Base-by-base conservation (phyloP, 1,139 yeast species). In the Magnusiomyces tetraspermus region DNA sequence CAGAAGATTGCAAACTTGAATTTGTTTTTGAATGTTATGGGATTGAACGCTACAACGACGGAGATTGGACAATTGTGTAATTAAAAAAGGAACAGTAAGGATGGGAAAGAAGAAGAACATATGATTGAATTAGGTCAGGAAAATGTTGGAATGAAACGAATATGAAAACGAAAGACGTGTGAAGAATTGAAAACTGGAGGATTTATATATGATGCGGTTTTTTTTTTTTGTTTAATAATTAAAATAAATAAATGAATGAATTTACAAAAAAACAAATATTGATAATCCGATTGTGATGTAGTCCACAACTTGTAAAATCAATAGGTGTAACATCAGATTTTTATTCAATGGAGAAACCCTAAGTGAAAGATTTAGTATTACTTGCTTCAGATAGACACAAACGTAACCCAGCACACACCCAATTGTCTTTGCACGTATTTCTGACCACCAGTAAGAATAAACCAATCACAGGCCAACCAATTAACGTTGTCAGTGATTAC, bases 1-100 rank as follows among this genome's bases (percentile, higher is more conserved):
- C 70, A 75, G 58, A 84, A 82, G 69, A 78, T 85, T 63, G 82
- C 81, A 61, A 89, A 90, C 66, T 79, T 92, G 77, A 92, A 92
- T 68, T 74, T 92, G 78, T 90, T 89, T 73, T 78, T 92, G 71
- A 94, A 90, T 61, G 97, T 92, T 51, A 89, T 92, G 94, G 98
- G 98, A 2, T 78, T 92, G 60, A 89, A 87, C 58, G 96, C 97
- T 15, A 88, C 89, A 61, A 61, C 69, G 30, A 68, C 70, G 28
- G 71, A 65, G 51, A 69, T 69, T 56, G 63, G 66, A 10, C 72
- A 68, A 59, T 60, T 69, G 49, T 47, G 31, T 22, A 13, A 24
- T 31, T 17, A 13, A 44, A 8, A 15, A 40, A 40, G 10, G 15
- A 40, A 19, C 8, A 37, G 8, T 15, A 8, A 37, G 21, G 21